These are phyloP conservation scores for Tuber melanosporum DNA, from an alignment of 495 filamentous ascomycete species.

Conservation along the genomic window DNA sequence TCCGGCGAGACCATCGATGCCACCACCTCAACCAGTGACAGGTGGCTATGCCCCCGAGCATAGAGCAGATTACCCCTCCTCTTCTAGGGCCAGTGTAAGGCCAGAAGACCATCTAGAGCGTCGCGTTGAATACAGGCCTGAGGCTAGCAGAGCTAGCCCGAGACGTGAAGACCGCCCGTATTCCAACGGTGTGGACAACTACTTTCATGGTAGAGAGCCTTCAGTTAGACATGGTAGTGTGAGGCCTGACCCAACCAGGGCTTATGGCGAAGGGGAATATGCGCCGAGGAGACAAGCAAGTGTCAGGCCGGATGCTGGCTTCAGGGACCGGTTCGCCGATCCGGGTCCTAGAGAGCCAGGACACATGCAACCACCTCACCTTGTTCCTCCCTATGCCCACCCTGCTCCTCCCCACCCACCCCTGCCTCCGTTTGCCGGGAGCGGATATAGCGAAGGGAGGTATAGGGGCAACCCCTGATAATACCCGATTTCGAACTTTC, in stretches of 20 bases:
- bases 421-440: constrained; percentile 8
- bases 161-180: constrained; percentile 10
- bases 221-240: constrained; percentile 45
- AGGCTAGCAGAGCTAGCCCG: constrained; percentile 34
- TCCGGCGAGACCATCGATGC: constrained; percentile 20
- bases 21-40: constrained; percentile 17
- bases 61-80: constrained; percentile 38
- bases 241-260: constrained; percentile 31
- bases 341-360: constrained; percentile 27
- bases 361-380: constrained; percentile 25
- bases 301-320: constrained; percentile 20
- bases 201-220: background rate
- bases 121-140: constrained; percentile 25
- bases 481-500: constrained; percentile 6
- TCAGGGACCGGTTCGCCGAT: constrained; percentile 31
- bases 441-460: constrained; percentile 24
- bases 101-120: constrained; percentile 46
- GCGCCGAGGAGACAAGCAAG: constrained; percentile 13
- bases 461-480: constrained; percentile 29
- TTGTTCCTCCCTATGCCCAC: constrained; percentile 9
- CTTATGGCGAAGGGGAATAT: constrained; percentile 31
- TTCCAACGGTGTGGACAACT: background rate
- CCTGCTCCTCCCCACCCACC: background rate
- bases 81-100: constrained; percentile 29
- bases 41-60: constrained; percentile 4